These are phyloP conservation scores for Baudoinia panamericana DNA, from an alignment of 495 filamentous ascomycete species.

Conservation along the genomic window DNA sequence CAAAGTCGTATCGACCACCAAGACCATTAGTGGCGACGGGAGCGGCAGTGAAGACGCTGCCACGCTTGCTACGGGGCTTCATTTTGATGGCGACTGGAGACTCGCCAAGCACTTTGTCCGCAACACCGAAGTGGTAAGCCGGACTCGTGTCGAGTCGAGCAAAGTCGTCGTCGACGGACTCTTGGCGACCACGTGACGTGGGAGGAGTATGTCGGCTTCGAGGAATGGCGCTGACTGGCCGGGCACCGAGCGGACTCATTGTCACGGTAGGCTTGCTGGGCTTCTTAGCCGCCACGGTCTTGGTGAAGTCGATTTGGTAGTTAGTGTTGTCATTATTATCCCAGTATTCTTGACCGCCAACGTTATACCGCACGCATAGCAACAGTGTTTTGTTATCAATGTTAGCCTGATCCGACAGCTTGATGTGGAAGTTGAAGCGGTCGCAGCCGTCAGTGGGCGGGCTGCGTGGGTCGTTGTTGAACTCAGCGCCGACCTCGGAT, in stretches of 20 bases:
- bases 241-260: constrained; percentile 37
- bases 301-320: constrained; percentile 84
- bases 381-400: constrained; percentile 81
- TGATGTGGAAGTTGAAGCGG: constrained; percentile 86
- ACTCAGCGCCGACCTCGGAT: constrained; percentile 85
- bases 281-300: constrained; percentile 59
- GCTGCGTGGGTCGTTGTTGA: constrained; percentile 58
- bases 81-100: constrained; percentile 32
- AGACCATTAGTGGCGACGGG: constrained; percentile 53
- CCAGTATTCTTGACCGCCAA: constrained; percentile 80
- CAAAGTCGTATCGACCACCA: constrained; percentile 85
- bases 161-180: constrained; percentile 55
- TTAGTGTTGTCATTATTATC: constrained; percentile 81
- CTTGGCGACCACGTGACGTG: constrained; percentile 43
- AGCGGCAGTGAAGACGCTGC: constrained; percentile 33
- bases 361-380: constrained; percentile 80
- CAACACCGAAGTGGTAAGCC: constrained; percentile 38
- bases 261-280: constrained; percentile 42
- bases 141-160: constrained; percentile 37
- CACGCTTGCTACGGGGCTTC: constrained; percentile 24
- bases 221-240: constrained; percentile 50
- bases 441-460: constrained; percentile 60
- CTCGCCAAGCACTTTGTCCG: constrained; percentile 43
- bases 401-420: constrained; percentile 78
- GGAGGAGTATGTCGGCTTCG: constrained; percentile 54